Percentiles rank a stretch among this genome's conserved stretches.
Evolutionary conservation across 129 eudicot species (phyloP).

Genomic region (Oenanthe sinensis): DNA sequence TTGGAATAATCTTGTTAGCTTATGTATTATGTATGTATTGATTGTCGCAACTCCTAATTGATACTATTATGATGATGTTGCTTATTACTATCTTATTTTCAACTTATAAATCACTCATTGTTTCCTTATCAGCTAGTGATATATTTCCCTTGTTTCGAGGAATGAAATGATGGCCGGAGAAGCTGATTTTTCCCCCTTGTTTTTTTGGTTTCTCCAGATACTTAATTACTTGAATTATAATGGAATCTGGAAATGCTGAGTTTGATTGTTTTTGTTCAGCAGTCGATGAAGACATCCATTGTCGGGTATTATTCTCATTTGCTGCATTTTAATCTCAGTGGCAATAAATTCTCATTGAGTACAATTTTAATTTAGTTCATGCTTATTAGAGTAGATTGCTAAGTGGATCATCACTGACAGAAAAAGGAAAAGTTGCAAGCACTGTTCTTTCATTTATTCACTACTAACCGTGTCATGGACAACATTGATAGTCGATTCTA

Average conservation of each 20-base stretch:
- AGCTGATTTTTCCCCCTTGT: no score
- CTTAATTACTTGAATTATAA: not conserved
- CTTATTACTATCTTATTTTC: no score
- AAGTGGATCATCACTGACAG: not conserved
- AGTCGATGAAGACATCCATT: not conserved
- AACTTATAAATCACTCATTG: not conserved
- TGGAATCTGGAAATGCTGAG: not conserved
- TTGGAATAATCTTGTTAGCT: not conserved
- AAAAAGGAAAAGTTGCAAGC: not conserved
- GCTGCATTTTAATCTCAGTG: not conserved
- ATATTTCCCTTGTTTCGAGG: no score
- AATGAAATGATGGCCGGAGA: no score
- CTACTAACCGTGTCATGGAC: not conserved
- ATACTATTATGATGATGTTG: no score
- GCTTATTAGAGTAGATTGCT: not conserved
- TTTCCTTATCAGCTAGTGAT: no score
- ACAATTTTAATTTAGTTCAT: not conserved
- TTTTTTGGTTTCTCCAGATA: not conserved
- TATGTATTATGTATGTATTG: no score
- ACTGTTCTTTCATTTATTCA: not conserved
- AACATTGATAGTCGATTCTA: not conserved
- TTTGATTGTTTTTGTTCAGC: slow-evolving; percentile 4
- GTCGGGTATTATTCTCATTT: not conserved
- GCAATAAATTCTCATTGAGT: not conserved
- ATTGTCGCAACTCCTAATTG: not conserved